These are phyloP conservation scores for Pelargonium myrrhifolium DNA, from an alignment of 441 rosid genomes.

Conservation along the genomic window DNA sequence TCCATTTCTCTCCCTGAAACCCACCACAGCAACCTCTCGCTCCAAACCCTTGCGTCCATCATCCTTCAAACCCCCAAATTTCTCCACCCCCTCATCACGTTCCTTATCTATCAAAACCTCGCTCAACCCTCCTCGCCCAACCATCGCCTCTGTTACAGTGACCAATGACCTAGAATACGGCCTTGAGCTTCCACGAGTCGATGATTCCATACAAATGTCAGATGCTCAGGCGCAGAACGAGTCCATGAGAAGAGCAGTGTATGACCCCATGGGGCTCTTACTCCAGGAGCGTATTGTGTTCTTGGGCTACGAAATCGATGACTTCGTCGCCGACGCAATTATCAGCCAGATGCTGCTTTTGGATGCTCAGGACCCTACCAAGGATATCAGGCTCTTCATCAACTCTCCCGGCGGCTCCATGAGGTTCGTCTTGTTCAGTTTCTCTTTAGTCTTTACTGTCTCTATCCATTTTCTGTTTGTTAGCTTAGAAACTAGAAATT, in stretches of 20 bases:
- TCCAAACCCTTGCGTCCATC: slow-evolving; percentile 20
- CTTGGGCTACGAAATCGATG: slow-evolving; percentile 64
- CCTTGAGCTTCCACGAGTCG: slow-evolving; percentile 1
- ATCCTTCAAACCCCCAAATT: slow-evolving; percentile 22
- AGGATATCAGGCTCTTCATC: slow-evolving; percentile 80
- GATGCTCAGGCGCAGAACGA: slow-evolving; percentile 47
- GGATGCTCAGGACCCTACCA: slow-evolving; percentile 81
- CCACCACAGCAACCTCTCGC: slow-evolving; percentile 8
- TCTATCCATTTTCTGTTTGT: not conserved
- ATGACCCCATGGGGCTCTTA: slow-evolving; percentile 77
- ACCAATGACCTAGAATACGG: slow-evolving; percentile 21
- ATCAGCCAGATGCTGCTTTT: slow-evolving; percentile 76
- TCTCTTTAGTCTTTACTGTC: not conserved
- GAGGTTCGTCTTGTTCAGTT: slow-evolving; percentile 35
- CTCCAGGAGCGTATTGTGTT: slow-evolving; percentile 78
- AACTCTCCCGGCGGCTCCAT: slow-evolving; percentile 86
- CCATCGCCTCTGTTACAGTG: slow-evolving; percentile 15
- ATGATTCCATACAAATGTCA: slow-evolving; percentile 20
- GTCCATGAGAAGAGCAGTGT: slow-evolving; percentile 59
- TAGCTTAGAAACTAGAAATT: no score
- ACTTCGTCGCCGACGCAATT: slow-evolving; percentile 77
- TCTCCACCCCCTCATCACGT: not conserved
- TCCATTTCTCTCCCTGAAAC: slow-evolving; percentile 23
- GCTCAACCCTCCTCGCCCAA: slow-evolving; percentile 12
- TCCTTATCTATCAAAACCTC: slow-evolving; percentile 32